Evolutionary conservation across 139 green algal species (phyloP).

Genomic region (Chlamydomonas asymmetrica): DNA sequence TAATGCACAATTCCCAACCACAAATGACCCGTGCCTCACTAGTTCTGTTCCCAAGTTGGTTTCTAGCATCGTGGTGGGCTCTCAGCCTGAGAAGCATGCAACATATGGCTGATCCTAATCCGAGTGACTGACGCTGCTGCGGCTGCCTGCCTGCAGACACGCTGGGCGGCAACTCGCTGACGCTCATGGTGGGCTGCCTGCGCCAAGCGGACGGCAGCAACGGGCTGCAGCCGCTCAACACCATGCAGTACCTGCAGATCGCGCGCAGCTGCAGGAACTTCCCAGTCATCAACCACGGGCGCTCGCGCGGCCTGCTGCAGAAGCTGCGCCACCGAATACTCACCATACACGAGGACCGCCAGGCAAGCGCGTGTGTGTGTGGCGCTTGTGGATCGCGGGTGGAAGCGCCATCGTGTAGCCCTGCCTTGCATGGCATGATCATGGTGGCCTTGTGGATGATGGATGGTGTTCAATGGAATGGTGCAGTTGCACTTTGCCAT

Average conservation of each 20-base stretch:
- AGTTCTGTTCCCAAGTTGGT: no score
- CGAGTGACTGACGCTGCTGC: no score
- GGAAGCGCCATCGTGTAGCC: neutral
- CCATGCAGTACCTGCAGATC: constrained; percentile 45
- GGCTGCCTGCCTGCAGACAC: constrained; percentile 39
- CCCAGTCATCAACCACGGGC: constrained; percentile 64
- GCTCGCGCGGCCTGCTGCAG: constrained; percentile 57
- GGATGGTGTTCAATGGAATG: no score
- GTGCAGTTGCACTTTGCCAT: no score
- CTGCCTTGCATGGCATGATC: no score
- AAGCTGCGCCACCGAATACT: constrained; percentile 58
- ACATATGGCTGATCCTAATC: neutral
- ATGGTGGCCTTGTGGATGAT: no score
- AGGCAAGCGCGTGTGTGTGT: neutral
- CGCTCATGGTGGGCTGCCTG: constrained; percentile 51
- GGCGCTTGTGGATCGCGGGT: neutral
- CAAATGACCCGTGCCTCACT: no score
- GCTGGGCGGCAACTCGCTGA: constrained; percentile 67
- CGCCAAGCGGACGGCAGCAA: constrained; percentile 37
- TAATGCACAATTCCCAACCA: no score
- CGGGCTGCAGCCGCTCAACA: constrained; percentile 35
- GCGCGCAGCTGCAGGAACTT: constrained; percentile 48
- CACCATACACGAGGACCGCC: constrained; percentile 47
- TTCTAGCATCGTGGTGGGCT: no score
- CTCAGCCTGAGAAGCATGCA: no score